Conservation (phyloP, 805 yeast genomes). For the Myxozyma neglecta region DNA sequence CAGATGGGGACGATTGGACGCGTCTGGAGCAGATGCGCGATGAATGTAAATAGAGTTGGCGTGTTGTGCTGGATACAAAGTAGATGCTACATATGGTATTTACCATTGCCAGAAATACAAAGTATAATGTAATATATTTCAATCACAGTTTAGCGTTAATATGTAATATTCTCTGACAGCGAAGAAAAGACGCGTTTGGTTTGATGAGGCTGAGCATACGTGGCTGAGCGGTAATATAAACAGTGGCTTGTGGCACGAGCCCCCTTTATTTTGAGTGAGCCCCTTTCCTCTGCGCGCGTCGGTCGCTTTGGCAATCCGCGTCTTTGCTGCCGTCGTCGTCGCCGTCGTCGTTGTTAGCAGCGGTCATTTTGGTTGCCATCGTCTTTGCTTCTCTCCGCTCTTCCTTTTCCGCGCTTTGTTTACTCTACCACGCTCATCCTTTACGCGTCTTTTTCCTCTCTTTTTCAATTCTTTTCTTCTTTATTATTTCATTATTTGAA, state of each 20-base stretch:
- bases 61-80: neutral
- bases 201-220: neutral
- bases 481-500: neutral
- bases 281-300: neutral
- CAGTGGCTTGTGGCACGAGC: neutral
- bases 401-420: neutral
- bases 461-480: neutral
- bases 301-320: neutral
- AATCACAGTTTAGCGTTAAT: neutral
- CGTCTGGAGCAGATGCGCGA: conserved; percentile 55
- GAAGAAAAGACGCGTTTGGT: neutral
- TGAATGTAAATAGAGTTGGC: conserved; percentile 36
- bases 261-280: neutral
- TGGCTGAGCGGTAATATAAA: neutral
- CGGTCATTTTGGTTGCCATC: neutral
- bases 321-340: too few relatives aligned
- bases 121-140: neutral
- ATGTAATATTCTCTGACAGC: neutral
- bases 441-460: neutral
- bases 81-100: too few relatives aligned
- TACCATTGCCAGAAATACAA: too few relatives aligned
- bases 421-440: neutral
- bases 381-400: neutral
- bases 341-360: too few relatives aligned
- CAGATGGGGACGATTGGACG: conserved; percentile 71